Percentiles rank a stretch among this genome's conserved stretches.
These are phyloP conservation scores for Cryptococcus sp. DNA, from an alignment of 1,284 basidiomycete species.

Conservation along the genomic window DNA sequence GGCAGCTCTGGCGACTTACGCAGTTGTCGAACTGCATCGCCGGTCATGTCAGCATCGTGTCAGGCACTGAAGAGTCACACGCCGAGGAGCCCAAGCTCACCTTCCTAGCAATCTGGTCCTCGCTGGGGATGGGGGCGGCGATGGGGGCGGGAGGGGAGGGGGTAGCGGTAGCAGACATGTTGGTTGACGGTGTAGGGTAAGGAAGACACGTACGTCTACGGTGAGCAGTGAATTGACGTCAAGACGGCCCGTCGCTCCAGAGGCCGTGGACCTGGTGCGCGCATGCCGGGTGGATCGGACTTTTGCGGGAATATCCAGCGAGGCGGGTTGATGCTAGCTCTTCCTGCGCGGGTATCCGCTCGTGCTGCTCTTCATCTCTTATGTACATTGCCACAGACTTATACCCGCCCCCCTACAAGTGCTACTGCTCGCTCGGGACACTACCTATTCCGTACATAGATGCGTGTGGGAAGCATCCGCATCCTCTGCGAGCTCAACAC, in stretches of 20 bases:
- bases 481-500: too few relatives aligned
- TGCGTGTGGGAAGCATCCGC: too few relatives aligned
- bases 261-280: too few relatives aligned
- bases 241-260: neutral
- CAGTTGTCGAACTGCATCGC: constrained; percentile 78
- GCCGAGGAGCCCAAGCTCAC: constrained; percentile 50
- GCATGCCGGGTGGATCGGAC: neutral
- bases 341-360: too few relatives aligned
- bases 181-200: constrained; percentile 5
- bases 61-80: neutral
- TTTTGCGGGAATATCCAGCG: neutral
- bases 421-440: too few relatives aligned
- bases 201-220: neutral
- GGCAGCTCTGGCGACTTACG: constrained; percentile 62
- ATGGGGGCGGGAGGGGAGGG: constrained; percentile 28
- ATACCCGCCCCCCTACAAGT: too few relatives aligned
- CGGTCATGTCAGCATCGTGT: neutral
- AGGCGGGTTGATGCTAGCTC: too few relatives aligned
- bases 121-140: constrained; percentile 67
- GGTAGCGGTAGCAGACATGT: constrained; percentile 24
- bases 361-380: too few relatives aligned
- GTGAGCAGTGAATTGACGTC: neutral
- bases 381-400: too few relatives aligned
- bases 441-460: too few relatives aligned
- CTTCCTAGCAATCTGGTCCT: constrained; percentile 82